Evolutionary conservation across 1,284 basidiomycete genomes (phyloP), one percentile per base, ranked within the genome.

Genomic region (Athelia psychrophila): DNA sequence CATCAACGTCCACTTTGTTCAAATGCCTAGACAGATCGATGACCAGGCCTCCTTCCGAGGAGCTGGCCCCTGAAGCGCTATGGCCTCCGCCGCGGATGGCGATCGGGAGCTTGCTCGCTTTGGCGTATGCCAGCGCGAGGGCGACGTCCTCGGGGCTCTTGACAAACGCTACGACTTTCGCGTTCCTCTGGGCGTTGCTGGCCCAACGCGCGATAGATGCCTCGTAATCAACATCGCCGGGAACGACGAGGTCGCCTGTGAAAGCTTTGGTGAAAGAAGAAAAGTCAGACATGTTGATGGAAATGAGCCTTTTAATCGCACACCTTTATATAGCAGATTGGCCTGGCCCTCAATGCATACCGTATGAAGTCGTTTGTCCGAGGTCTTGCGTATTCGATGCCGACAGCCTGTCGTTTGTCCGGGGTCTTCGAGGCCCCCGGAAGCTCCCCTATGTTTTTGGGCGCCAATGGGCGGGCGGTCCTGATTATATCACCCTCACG

Each of bases 31-130:
- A 61, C 3, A 76, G 63, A 53, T 77, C 73, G 47, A 78, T 63
- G 18, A 76, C 72, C 5, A 77, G 60, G 13, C 73, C 71, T 25
- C 64, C 66, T 13, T 70, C 70, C 5, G 65, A 62, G 5, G 70
- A 70, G 13, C 64, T 67, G 20, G 72, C 65, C 18, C 67, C 69
- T 2, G 69, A 64, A 42, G 69, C 55, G 30, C 62, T 69, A 53
- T 78, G 76, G 4, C 74, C 75, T 15, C 74, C 75, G 15, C 72
- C 66, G 6, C 63, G 59, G 18, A 76, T 60, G 4, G 66, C 65
- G 6, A 77, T 50, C 9, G 67, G 65, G 3, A 70, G 54, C 16
- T 56, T 54, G 23, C 66, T 57, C 6, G 55, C 44, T 6, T 54
- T 54, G 1, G 70, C 68, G 25, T 62, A 73, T 19, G 54, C 53